Base-by-base conservation (phyloP, 2,329 filamentous ascomycete genomes). In the Alternaria tenuissima region DNA sequence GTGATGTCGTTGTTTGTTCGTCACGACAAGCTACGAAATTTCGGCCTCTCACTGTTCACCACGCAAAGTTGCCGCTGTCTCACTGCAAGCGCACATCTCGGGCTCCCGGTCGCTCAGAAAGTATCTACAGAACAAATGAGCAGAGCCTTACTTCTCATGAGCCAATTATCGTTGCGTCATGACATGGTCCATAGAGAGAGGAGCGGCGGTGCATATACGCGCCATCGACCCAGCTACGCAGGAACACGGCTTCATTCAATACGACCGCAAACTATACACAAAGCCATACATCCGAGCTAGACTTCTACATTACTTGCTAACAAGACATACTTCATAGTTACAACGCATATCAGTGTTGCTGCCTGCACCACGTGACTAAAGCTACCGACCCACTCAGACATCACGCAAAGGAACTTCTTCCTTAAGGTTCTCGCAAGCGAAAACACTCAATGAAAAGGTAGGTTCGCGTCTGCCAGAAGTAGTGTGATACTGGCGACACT, bases 401-500 rank as follows among this genome's bases (percentile, higher is more conserved):
- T 11, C 11, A 38, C 16, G 0, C 16, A 38, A n/a, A 39, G 7
- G 7, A 18, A 39, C 24, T 34, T 82, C 86, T 89, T 89, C 88
- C 81, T 87, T 85, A 83, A 85, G 75, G 69, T 79, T 75, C 77
- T 79, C 81, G 81, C 68, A 80, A 82, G 82, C 86, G 83, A 81
- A 72, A 76, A 76, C 73, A 64, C 70, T 82, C 81, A 87, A 89
- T 86, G 87, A 89, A 89, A 87, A 87, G 64, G 55, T 68, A 36
- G 14, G 34, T 38, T 38, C 61, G 68, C 66, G 61, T 69, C 62
- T 22, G 59, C 57, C 52, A 28, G 59, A 67, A 28, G 46, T 66
- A 70, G 68, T 69, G 68, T 32, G 58, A 65, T 63, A 68, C 61
- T 26, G 51, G 59, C 62, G 67, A 69, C 68, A 70, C 68, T 60